phyloP scores from a whole-genome alignment of 441 rosid species.

The Syzygium syzygioides region DNA sequence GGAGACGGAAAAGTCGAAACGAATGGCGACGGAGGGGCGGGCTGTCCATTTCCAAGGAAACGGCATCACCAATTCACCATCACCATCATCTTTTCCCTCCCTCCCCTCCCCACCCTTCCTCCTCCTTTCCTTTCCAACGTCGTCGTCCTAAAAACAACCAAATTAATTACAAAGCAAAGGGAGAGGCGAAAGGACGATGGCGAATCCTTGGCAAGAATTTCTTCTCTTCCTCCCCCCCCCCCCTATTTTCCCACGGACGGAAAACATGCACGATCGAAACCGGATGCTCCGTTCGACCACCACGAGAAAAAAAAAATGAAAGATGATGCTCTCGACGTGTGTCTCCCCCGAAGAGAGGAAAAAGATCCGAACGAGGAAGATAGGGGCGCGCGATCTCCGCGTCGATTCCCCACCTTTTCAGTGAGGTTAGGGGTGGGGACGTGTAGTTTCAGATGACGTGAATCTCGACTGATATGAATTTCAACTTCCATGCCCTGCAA shows the following conservation, averaged over 20 bases:
- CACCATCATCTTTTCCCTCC: no score
- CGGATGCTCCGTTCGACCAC: not conserved
- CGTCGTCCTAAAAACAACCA: not conserved
- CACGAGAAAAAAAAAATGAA: not conserved
- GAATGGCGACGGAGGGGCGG: not conserved
- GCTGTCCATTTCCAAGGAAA: not conserved
- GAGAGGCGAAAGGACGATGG: no score
- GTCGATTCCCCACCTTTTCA: no score
- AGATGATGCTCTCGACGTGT: not conserved
- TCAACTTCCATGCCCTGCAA: fast-evolving
- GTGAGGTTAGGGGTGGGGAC: no score
- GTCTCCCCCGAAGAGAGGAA: not conserved
- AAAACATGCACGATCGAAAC: not conserved
- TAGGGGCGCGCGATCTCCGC: not conserved
- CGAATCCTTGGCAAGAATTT: no score
- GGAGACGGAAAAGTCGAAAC: not conserved
- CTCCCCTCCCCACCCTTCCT: no score
- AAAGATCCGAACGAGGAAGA: not conserved
- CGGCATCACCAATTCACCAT: not conserved
- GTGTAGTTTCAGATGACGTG: no score
- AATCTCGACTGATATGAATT: no score
- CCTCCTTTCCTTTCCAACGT: not conserved
- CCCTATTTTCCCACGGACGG: not conserved
- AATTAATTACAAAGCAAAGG: no score
- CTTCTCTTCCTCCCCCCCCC: no score